These are phyloP conservation scores for Yueomyces sp. DNA, from an alignment of 805 yeast species.

Conservation along the genomic window DNA sequence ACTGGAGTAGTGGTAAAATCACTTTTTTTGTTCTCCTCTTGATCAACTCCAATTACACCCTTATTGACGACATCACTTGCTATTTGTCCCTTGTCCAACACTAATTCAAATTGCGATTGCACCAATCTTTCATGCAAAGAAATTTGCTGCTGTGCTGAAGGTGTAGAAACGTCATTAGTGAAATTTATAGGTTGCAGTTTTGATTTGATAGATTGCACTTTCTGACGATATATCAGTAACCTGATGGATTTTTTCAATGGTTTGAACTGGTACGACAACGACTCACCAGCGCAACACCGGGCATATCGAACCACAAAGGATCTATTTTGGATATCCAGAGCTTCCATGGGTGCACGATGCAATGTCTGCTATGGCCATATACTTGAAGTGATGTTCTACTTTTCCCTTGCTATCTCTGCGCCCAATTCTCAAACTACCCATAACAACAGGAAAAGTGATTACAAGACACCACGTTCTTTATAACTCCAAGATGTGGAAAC, in stretches of 20 bases:
- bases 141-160: constrained; percentile 18
- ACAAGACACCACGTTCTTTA: no score
- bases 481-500: no score
- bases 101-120: constrained; percentile 36
- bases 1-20: neutral
- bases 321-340: constrained; percentile 79
- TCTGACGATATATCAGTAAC: constrained; percentile 24
- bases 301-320: constrained; percentile 90
- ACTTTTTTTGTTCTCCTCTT: constrained; percentile 33
- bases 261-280: constrained; percentile 66
- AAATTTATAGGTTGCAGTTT: neutral
- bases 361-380: neutral
- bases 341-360: constrained; percentile 44
- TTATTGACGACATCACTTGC: constrained; percentile 46
- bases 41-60: constrained; percentile 44
- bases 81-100: constrained; percentile 44
- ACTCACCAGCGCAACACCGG: constrained; percentile 51
- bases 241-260: constrained; percentile 57
- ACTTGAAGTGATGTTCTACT: neutral
- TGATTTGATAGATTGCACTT: constrained; percentile 7
- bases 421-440: no score
- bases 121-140: constrained; percentile 43
- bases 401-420: no score
- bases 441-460: no score
- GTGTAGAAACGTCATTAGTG: constrained; percentile 18